Conservation (phyloP, 2,329 filamentous ascomycete genomes). For the Arthrobotrys sinensis region DNA sequence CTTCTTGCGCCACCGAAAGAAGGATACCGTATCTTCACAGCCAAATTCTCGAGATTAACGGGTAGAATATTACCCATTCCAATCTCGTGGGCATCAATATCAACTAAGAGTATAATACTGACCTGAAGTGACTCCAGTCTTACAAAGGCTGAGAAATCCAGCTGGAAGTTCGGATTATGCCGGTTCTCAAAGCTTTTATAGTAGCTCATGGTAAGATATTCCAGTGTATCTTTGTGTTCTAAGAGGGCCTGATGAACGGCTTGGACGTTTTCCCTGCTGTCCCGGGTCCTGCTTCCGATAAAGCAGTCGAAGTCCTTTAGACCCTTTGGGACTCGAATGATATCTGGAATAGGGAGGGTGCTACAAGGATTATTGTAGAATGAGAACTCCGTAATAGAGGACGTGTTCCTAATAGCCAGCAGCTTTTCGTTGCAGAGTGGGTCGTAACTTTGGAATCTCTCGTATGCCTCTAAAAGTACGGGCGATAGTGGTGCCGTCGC, state of each 20-base stretch:
- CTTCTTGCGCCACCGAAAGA: not conserved
- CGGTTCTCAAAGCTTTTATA: slow-evolving; percentile 36
- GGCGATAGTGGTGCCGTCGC: not conserved
- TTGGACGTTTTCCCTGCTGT: slow-evolving; percentile 11
- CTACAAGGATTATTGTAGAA: slow-evolving; percentile 34
- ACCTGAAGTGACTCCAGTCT: slow-evolving; percentile 24
- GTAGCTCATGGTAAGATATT: slow-evolving; percentile 31
- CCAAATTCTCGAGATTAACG: slow-evolving; percentile 16
- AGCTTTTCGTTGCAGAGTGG: slow-evolving; percentile 20
- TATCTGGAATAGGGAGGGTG: slow-evolving; percentile 28
- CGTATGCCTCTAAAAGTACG: not conserved
- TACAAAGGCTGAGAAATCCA: slow-evolving; percentile 37
- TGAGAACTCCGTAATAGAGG: slow-evolving; percentile 23
- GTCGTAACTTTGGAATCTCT: slow-evolving; percentile 26
- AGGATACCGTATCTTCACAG: slow-evolving; percentile 24
- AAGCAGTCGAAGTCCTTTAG: slow-evolving; percentile 36
- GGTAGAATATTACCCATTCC: slow-evolving; percentile 33
- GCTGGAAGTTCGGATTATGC: slow-evolving; percentile 27
- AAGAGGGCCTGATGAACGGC: slow-evolving; percentile 22
- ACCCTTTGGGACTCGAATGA: slow-evolving; percentile 20
- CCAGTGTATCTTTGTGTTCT: slow-evolving; percentile 31
- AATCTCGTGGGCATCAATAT: slow-evolving; percentile 24
- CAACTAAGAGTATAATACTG: slow-evolving; percentile 31
- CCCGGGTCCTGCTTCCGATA: slow-evolving; percentile 20
- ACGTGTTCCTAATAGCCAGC: slow-evolving; percentile 2